phyloP scores from a whole-genome alignment of 495 filamentous ascomycete species.

The Talaromyces proteolyticus region DNA sequence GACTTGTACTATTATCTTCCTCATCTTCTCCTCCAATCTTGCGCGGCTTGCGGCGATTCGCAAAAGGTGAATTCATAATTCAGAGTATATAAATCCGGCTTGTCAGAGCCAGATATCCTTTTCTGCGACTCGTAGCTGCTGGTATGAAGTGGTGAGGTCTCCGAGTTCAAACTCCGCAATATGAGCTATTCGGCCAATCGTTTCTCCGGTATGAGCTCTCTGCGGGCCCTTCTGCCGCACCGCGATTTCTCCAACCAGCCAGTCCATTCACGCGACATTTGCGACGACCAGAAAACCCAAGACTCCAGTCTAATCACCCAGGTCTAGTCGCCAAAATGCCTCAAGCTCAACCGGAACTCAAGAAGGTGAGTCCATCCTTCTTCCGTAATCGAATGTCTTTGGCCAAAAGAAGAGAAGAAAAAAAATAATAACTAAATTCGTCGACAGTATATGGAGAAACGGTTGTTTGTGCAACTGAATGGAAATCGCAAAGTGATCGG shows the following conservation, averaged over 20 bases:
- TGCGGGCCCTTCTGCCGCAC: conserved; percentile 1
- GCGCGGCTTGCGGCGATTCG: conserved; percentile 64
- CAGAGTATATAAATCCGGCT: neutral
- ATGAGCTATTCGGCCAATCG: conserved; percentile 2
- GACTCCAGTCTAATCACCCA: neutral
- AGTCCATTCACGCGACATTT: neutral
- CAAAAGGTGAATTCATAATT: conserved; percentile 60
- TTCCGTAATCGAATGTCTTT: neutral
- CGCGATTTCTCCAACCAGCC: neutral
- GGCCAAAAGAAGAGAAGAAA: conserved; percentile 1
- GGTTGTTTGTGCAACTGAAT: conserved; percentile 95
- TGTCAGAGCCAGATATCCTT: neutral
- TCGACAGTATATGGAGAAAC: conserved; percentile 96
- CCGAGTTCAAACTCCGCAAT: conserved; percentile 5
- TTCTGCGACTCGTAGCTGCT: neutral
- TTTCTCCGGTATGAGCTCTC: conserved; percentile 5
- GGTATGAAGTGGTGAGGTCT: neutral
- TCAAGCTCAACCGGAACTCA: conserved; percentile 97
- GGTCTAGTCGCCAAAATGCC: conserved; percentile 63
- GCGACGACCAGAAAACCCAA: neutral
- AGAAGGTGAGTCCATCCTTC: conserved; percentile 61
- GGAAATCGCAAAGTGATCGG: conserved; percentile 96
- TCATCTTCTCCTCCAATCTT: conserved; percentile 68
- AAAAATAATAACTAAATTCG: no score
- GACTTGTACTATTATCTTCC: conserved; percentile 34